Percentiles rank a stretch among this genome's conserved stretches.
Evolutionary conservation across 2,329 filamentous ascomycete genomes (phyloP).

Genomic region (Colletotrichum limetticola): DNA sequence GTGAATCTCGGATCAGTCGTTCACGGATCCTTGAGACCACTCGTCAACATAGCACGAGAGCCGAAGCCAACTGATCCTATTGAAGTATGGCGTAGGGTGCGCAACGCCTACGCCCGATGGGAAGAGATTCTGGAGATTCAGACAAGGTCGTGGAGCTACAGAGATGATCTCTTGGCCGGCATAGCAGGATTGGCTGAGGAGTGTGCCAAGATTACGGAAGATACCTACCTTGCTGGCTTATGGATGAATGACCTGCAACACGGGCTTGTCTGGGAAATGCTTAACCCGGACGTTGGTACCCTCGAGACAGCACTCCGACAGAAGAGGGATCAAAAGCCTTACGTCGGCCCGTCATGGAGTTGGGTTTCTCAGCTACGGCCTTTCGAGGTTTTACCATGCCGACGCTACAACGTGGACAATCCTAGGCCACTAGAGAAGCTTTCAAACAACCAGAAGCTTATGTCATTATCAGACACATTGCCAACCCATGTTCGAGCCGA

Average conservation of each 20-base stretch:
- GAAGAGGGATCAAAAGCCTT: neutral
- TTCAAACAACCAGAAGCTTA: neutral
- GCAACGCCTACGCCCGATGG: neutral
- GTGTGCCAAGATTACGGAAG: neutral
- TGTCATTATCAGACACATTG: neutral
- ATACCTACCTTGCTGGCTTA: neutral
- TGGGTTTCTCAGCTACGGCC: constrained; percentile 1
- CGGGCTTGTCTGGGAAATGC: neutral
- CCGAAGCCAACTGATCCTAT: neutral
- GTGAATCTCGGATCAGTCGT: neutral
- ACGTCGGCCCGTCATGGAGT: constrained; percentile 11
- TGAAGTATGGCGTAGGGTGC: neutral
- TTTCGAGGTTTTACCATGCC: neutral
- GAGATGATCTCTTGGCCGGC: neutral
- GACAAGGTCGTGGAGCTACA: neutral
- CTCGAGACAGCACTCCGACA: neutral
- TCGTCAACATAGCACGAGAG: neutral
- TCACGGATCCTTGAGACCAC: neutral
- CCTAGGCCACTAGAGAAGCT: neutral
- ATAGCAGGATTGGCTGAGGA: constrained; percentile 1
- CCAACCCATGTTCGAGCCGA: neutral
- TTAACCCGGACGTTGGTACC: neutral
- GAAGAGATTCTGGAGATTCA: neutral
- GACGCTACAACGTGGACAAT: neutral
- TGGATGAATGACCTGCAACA: neutral